These are phyloP conservation scores for Aethionema arabicum DNA, from an alignment of 345 rosid genomes.

Conservation along the genomic window DNA sequence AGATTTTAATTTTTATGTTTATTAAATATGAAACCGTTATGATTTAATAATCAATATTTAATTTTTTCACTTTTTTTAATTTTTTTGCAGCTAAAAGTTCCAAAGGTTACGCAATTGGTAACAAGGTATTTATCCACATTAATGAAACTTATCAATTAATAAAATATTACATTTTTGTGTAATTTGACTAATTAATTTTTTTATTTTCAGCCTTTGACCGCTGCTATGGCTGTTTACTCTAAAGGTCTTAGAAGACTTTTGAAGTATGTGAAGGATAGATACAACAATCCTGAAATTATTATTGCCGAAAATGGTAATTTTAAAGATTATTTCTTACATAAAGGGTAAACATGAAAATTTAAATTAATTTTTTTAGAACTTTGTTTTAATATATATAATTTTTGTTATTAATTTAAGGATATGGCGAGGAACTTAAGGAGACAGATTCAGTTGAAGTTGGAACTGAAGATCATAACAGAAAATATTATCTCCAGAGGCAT, in stretches of 20 bases:
- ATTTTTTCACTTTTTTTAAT: background rate
- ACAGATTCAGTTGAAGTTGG: background rate
- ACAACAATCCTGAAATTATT: constrained; percentile 37
- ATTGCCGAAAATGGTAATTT: constrained; percentile 44
- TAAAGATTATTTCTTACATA: background rate
- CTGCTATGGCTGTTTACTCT: constrained; percentile 11
- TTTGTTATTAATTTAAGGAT: no score
- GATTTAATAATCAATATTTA: background rate
- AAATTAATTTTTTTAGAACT: background rate
- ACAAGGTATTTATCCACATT: background rate
- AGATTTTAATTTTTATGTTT: background rate
- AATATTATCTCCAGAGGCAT: constrained; percentile 3
- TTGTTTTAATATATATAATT: background rate
- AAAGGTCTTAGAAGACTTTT: constrained; percentile 31
- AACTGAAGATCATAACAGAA: background rate
- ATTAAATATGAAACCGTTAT: no score
- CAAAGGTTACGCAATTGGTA: background rate
- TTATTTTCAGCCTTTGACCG: constrained; percentile 8
- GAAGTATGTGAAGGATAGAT: constrained; percentile 30
- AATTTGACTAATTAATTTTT: background rate
- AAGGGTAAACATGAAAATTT: background rate
- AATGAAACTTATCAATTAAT: background rate
- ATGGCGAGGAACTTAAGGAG: no score
- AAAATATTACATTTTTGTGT: background rate
- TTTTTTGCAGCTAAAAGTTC: background rate